Evolutionary conservation across 169 alveolate species (phyloP).

Genomic region (Cryptosporidium canis): DNA sequence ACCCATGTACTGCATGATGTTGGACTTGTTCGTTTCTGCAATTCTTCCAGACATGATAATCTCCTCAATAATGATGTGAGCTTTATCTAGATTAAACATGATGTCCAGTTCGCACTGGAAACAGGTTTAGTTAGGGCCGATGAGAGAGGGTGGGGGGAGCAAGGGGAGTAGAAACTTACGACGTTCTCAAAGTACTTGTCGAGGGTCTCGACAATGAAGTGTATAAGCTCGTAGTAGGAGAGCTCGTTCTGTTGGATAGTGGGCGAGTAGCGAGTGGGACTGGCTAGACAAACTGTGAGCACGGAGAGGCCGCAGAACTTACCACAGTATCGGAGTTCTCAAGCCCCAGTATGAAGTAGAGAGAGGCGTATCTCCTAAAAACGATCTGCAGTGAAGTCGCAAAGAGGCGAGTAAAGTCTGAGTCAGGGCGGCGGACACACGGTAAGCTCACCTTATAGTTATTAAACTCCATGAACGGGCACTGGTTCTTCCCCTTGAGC

Average conservation of each 20-base stretch:
- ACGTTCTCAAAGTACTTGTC: slow-evolving; percentile 97
- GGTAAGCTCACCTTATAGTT: slow-evolving; percentile 91
- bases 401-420: background rate
- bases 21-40: slow-evolving; percentile 92
- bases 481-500: slow-evolving; percentile 93
- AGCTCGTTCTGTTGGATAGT: slow-evolving; percentile 90
- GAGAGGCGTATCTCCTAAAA: slow-evolving; percentile 95
- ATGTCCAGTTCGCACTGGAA: slow-evolving; percentile 90
- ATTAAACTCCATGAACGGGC: slow-evolving; percentile 95
- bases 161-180: slow-evolving; percentile 10
- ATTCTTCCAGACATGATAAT: slow-evolving; percentile 94
- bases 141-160: background rate
- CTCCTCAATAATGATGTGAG: slow-evolving; percentile 97
- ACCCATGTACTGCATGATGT: slow-evolving; percentile 79
- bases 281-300: background rate
- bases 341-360: slow-evolving; percentile 94
- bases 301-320: slow-evolving; percentile 4
- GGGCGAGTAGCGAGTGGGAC: background rate
- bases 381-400: slow-evolving; percentile 28
- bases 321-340: slow-evolving; percentile 82
- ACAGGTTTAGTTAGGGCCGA: background rate
- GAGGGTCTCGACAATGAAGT: slow-evolving; percentile 95
- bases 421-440: background rate
- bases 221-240: slow-evolving; percentile 96
- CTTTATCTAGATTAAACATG: slow-evolving; percentile 97